Conservation (phyloP, 441 rosid genomes). For the Theobroma grandiflorum region DNA sequence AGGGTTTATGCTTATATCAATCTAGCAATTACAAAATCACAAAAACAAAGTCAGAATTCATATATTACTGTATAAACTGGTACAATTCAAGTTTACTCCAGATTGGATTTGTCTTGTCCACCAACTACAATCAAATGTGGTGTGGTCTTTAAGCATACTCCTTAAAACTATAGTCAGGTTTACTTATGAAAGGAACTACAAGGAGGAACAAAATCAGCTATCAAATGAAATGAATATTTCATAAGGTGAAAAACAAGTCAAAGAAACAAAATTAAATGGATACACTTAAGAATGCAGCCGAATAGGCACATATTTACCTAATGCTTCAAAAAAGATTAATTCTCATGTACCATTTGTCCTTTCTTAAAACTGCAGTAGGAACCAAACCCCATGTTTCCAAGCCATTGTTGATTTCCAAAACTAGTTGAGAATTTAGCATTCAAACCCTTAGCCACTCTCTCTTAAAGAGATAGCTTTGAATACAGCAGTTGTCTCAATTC, state of each 20-base stretch:
- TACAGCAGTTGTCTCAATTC: not conserved
- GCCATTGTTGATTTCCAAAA: conserved; percentile 1
- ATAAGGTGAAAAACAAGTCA: not conserved
- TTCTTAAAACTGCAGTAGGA: not conserved
- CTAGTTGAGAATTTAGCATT: conserved; percentile 18
- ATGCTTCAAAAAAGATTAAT: conserved; percentile 2
- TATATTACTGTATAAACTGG: conserved; percentile 7
- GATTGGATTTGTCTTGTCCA: conserved; percentile 1
- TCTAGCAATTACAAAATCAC: conserved; percentile 49
- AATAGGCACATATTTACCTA: conserved; percentile 7
- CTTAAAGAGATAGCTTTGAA: not conserved
- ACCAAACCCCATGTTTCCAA: conserved; percentile 10
- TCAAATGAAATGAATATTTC: not conserved
- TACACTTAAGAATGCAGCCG: too few species aligned
- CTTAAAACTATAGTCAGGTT: conserved; percentile 11
- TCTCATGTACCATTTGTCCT: not conserved
- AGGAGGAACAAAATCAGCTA: not conserved
- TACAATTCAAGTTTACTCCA: conserved; percentile 12
- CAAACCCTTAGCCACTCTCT: not conserved
- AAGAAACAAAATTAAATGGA: not conserved
- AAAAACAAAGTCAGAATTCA: conserved; percentile 22
- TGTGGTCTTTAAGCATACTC: not conserved
- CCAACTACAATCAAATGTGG: conserved; percentile 4
- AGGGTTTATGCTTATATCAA: conserved; percentile 81
- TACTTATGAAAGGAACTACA: conserved; percentile 2